phyloP scores from a whole-genome alignment of 768 basidiomycete species.

The Suillus clintonianus region DNA sequence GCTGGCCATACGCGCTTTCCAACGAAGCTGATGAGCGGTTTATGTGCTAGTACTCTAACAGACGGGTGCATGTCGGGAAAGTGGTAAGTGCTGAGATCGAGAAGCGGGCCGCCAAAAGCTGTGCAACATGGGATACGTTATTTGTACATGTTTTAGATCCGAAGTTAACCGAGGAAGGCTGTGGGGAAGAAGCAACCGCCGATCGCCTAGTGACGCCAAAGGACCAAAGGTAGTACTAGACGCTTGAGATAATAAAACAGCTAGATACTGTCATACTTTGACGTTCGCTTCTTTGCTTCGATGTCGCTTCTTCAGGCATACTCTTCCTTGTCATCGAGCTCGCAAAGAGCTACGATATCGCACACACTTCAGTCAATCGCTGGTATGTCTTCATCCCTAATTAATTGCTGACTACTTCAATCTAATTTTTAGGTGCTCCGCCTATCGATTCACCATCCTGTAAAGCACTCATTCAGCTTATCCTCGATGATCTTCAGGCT shows the following conservation, averaged over 20 bases:
- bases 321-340: slow-evolving; percentile 42
- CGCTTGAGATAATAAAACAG: background rate
- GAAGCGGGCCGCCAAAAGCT: background rate
- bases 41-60: slow-evolving; percentile 43
- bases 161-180: background rate
- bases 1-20: slow-evolving; percentile 58
- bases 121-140: background rate
- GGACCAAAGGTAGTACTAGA: background rate
- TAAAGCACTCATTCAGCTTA: slow-evolving; percentile 52
- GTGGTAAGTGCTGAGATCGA: background rate
- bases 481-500: slow-evolving; percentile 61
- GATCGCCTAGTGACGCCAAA: background rate
- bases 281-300: background rate
- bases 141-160: slow-evolving; percentile 19
- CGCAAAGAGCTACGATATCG: slow-evolving; percentile 47
- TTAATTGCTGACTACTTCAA: background rate
- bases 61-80: slow-evolving; percentile 32
- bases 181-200: background rate
- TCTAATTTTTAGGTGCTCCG: slow-evolving; percentile 12
- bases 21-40: slow-evolving; percentile 63
- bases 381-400: slow-evolving; percentile 34
- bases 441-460: slow-evolving; percentile 50
- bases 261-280: background rate
- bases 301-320: slow-evolving; percentile 7
- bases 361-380: slow-evolving; percentile 52